Percentiles rank a stretch among this genome's conserved stretches.
Evolutionary conservation across 176 grass and related monocot genomes (phyloP).

Genomic region (Carex myosuroides): DNA sequence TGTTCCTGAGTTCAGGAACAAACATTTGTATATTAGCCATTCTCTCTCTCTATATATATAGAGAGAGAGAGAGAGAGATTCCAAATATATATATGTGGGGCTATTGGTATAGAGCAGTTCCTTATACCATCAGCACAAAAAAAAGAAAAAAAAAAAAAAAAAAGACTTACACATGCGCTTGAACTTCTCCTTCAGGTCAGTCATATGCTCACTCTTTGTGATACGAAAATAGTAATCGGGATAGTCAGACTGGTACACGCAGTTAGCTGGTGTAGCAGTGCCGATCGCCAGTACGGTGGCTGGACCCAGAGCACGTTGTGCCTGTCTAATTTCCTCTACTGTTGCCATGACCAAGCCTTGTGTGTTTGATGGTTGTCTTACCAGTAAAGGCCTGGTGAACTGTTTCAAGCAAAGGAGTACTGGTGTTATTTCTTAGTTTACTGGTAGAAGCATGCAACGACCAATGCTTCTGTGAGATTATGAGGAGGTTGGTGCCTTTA

Average conservation of each 20-base stretch:
- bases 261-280: conserved; percentile 19
- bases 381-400: neutral
- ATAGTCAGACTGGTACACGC: conserved; percentile 15
- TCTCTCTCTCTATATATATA: too few species aligned
- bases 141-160: neutral
- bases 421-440: neutral
- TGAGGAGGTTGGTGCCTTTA: neutral
- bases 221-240: conserved; percentile 25
- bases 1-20: too few species aligned
- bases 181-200: conserved; percentile 25
- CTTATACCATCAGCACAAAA: too few species aligned
- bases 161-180: conserved; percentile 33
- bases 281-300: conserved; percentile 26
- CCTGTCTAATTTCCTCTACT: conserved; percentile 26
- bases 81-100: too few species aligned
- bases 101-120: too few species aligned
- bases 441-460: neutral
- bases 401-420: neutral
- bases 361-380: neutral
- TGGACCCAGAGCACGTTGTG: conserved; percentile 21
- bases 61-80: too few species aligned
- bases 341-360: neutral
- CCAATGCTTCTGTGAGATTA: neutral
- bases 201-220: conserved; percentile 28
- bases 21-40: too few species aligned